A percentile compares a stretch with the other conserved stretches of the same genome.
Conservation (phyloP, 108 stramenopile genomes). For the Pelagomonas calceolata region DNA sequence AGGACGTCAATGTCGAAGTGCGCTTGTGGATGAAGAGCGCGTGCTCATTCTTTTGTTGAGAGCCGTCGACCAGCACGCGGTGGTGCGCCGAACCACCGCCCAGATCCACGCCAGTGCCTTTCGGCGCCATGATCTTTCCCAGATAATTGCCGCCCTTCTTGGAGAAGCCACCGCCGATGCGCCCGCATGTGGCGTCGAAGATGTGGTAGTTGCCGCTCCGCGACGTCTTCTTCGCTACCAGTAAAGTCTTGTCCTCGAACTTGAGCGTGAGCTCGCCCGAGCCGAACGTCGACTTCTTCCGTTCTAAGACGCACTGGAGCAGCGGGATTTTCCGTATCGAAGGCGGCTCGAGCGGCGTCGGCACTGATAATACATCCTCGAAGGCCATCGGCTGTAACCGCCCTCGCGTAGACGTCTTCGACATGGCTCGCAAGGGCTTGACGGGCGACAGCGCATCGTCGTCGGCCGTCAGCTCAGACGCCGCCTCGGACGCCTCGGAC, state of each 20-base stretch:
- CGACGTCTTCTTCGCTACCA: conserved; percentile 24
- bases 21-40: neutral
- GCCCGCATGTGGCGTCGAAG: conserved; percentile 29
- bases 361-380: too few relatives aligned
- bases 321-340: neutral
- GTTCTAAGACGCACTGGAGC: neutral
- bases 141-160: conserved; percentile 38
- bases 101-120: too few relatives aligned
- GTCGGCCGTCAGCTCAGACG: too few relatives aligned
- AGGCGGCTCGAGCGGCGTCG: too few relatives aligned
- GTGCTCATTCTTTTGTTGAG: neutral
- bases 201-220: conserved; percentile 33
- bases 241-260: neutral
- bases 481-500: too few relatives aligned
- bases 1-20: neutral
- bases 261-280: neutral
- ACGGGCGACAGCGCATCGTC: too few relatives aligned
- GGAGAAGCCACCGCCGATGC: conserved; percentile 13
- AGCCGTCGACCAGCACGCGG: neutral
- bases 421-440: too few relatives aligned
- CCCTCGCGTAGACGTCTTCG: too few relatives aligned
- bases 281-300: neutral
- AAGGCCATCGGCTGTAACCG: too few relatives aligned
- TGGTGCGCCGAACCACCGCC: neutral
- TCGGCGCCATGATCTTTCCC: conserved; percentile 24